Evolutionary conservation across 1,284 basidiomycete genomes (phyloP), one percentile per base, ranked within the genome.

Genomic region (Ustilago trichophora): DNA sequence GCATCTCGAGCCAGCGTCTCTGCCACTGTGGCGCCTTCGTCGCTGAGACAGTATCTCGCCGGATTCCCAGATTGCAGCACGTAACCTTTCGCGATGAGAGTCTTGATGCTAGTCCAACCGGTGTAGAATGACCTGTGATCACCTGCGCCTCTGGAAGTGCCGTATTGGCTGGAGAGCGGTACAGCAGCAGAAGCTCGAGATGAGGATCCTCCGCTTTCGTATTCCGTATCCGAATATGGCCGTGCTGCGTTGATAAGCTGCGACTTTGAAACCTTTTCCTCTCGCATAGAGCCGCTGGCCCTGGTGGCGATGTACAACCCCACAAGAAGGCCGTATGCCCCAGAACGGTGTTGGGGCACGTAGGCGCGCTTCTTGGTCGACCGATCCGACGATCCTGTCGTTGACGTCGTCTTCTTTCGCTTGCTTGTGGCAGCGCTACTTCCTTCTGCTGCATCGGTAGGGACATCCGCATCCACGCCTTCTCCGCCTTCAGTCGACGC

Each of bases 71-170:
- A 64, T 13, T 71, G 70, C 33, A 75, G 72, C 13, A 80, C 73
- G 35, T 78, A 79, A 4, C 73, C 80, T 36, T 77, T 75, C 27
- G 72, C 50, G 34, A 80, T 76, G 11, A 82, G 62, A n/a, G 74
- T 79, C 50, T 81, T 81, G 67, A 77, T 80, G 45, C 72, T 75
- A 8, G 48, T 76, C 80, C 80, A 82, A 2, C 73, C 80, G 0
- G 77, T 80, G 46, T 73, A 76, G 53, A 73, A 73, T 10, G 68
- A 64, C 3, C 58, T 45, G n/a, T 55, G 16, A 19, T 44, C 46
- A 9, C 51, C 64, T 11, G 49, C 32, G 8, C 54, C 50, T 13
- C 49, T 50, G 0, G 51, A 53, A 1, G 40, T 36, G 18, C 45
- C 56, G 21, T 44, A 36, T 25, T 58, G 67, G 29, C 53, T 55